Conservation (phyloP, 495 filamentous ascomycete species). For the Pseudevernia furfuracea region DNA sequence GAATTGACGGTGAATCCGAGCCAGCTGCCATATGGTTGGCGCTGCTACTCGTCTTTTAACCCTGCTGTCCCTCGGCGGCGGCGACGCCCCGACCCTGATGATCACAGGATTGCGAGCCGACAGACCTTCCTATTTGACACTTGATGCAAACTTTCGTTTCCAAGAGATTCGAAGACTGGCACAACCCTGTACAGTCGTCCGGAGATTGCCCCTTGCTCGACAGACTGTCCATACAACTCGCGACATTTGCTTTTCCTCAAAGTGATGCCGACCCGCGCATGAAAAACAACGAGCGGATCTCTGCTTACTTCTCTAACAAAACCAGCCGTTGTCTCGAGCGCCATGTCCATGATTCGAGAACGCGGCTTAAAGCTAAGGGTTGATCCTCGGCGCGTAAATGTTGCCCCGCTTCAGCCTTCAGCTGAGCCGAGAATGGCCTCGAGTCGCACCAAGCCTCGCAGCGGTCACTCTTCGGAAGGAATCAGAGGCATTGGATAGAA, state of each 20-base stretch:
- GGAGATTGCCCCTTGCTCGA: neutral
- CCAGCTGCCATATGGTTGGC: neutral
- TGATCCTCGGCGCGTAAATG: slow-evolving; percentile 2
- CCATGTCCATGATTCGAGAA: neutral
- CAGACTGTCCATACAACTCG: neutral
- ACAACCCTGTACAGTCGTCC: neutral
- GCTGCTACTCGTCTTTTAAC: neutral
- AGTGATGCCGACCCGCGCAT: neutral
- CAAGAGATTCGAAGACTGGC: neutral
- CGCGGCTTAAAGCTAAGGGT: neutral
- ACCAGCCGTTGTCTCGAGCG: neutral
- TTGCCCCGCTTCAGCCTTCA: slow-evolving; percentile 5
- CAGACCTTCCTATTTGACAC: neutral
- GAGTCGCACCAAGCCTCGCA: neutral
- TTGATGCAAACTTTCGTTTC: neutral
- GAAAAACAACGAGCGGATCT: neutral
- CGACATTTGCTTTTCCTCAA: neutral
- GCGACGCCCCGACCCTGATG: neutral
- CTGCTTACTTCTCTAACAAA: neutral
- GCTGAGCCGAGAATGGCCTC: neutral
- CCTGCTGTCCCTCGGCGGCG: neutral
- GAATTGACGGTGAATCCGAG: neutral
- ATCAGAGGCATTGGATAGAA: neutral
- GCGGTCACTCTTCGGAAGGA: neutral
- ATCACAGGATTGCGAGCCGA: neutral